Conservation (phyloP, 352 stramenopile species). For the Globisporangium alternatum region DNA sequence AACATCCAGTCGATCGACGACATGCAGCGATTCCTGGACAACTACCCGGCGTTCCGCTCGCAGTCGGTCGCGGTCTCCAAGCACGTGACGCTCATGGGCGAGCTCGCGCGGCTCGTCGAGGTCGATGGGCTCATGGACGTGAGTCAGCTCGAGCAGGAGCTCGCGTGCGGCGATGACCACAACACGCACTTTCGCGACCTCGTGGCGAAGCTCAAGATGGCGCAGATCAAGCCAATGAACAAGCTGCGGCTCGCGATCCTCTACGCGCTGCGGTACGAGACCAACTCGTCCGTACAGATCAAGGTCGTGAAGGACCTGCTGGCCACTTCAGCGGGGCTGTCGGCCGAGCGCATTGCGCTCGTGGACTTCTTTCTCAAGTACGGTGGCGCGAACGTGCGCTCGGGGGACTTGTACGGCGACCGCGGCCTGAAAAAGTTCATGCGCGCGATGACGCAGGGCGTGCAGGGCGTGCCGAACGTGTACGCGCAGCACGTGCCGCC, state of each 20-base stretch:
- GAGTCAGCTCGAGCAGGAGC: slow-evolving; percentile 95
- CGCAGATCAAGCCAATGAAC: slow-evolving; percentile 92
- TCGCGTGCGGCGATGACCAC: slow-evolving; percentile 85
- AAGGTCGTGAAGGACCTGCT: slow-evolving; percentile 81
- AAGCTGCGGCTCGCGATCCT: slow-evolving; percentile 98
- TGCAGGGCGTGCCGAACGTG: slow-evolving; percentile 96
- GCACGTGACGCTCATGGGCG: slow-evolving; percentile 98
- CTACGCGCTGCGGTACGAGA: slow-evolving; percentile 98
- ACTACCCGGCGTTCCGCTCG: slow-evolving; percentile 95
- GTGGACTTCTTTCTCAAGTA: slow-evolving; percentile 75
- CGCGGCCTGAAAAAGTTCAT: slow-evolving; percentile 87
- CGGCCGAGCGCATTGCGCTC: slow-evolving; percentile 47
- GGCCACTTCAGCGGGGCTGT: slow-evolving; percentile 29
- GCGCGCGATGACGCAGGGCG: slow-evolving; percentile 92
- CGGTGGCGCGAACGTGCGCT: slow-evolving; percentile 53
- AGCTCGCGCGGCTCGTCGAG: slow-evolving; percentile 97
- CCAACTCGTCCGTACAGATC: slow-evolving; percentile 74
- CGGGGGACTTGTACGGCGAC: slow-evolving; percentile 81
- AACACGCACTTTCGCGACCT: slow-evolving; percentile 83
- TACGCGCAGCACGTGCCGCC: slow-evolving; percentile 98
- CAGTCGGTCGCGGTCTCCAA: slow-evolving; percentile 97
- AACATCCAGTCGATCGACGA: slow-evolving; percentile 93
- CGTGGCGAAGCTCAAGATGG: slow-evolving; percentile 78
- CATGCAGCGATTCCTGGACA: slow-evolving; percentile 99
- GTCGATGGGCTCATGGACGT: slow-evolving; percentile 97